phyloP scores from a whole-genome alignment of 371 early-diverging fungal species.

The Lichtheimia corymbifera region DNA sequence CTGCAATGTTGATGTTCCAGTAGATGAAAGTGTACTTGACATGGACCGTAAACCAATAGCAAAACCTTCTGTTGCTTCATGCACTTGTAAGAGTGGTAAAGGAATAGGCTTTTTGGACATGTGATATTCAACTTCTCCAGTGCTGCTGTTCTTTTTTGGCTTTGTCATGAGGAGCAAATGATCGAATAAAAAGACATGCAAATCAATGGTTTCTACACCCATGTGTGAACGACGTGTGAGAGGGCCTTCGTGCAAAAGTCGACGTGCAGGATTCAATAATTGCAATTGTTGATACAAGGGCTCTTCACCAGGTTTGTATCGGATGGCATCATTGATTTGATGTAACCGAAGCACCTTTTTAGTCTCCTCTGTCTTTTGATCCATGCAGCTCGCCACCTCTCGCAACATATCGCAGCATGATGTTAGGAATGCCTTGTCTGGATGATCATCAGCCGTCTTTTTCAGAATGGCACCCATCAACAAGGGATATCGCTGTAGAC shows the following conservation, averaged over 20 bases:
- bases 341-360: conserved; percentile 18
- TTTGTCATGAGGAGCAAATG: conserved; percentile 81
- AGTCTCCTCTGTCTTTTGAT: conserved; percentile 19
- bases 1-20: neutral
- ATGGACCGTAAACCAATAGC: conserved; percentile 28
- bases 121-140: conserved; percentile 47
- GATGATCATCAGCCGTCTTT: conserved; percentile 76
- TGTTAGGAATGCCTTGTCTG: conserved; percentile 66
- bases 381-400: conserved; percentile 55
- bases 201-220: conserved; percentile 66
- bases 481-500: conserved; percentile 86
- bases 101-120: conserved; percentile 66
- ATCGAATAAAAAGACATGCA: conserved; percentile 84
- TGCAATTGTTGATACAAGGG: conserved; percentile 39
- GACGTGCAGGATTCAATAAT: conserved; percentile 65
- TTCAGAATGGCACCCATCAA: conserved; percentile 81
- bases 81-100: conserved; percentile 49
- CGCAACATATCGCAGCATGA: conserved; percentile 64
- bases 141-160: conserved; percentile 26
- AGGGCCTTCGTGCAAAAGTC: conserved; percentile 77
- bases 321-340: conserved; percentile 24
- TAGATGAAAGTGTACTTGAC: conserved; percentile 6
- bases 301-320: conserved; percentile 13
- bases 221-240: conserved; percentile 67
- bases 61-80: conserved; percentile 39